Conservation (phyloP, 2,329 filamentous ascomycete species). For the Berkeleyomyces basicola region DNA sequence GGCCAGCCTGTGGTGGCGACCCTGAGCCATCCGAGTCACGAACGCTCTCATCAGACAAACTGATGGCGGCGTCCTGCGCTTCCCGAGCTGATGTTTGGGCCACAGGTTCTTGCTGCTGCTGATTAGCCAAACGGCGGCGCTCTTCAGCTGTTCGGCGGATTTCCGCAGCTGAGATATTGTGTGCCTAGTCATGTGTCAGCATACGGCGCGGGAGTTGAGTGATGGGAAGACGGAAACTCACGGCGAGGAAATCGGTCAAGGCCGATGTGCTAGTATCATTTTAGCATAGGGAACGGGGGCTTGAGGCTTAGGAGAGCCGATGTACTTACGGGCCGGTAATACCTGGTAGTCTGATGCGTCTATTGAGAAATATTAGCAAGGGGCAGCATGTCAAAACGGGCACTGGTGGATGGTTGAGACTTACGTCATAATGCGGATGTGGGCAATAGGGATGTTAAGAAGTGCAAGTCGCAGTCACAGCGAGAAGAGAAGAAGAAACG, state of each 20-base stretch:
- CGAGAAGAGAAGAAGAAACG: not conserved
- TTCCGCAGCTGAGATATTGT: constrained; percentile 51
- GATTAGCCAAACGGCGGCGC: constrained; percentile 25
- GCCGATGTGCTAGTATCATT: constrained; percentile 29
- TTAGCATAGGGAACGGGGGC: not conserved
- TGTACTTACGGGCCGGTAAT: constrained; percentile 12
- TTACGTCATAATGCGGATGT: not conserved
- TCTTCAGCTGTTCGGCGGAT: constrained; percentile 34
- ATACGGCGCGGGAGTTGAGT: not conserved
- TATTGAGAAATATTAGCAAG: not conserved
- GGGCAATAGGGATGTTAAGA: not conserved
- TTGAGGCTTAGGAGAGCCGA: constrained; percentile 39
- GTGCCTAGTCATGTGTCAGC: constrained; percentile 29
- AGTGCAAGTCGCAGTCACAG: not conserved
- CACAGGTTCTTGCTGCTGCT: constrained; percentile 15
- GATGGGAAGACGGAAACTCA: constrained; percentile 17
- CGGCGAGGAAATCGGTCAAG: constrained; percentile 36
- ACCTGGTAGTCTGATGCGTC: not conserved
- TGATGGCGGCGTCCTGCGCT: not conserved
- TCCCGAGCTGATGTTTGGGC: constrained; percentile 6
- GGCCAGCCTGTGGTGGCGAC: not conserved
- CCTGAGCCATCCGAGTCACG: not conserved
- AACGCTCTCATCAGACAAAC: not conserved
- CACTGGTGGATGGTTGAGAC: not conserved
- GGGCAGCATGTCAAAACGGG: not conserved